phyloP scores from a whole-genome alignment of 495 filamentous ascomycete genomes.

The Hypomontagnella submonticulosa region DNA sequence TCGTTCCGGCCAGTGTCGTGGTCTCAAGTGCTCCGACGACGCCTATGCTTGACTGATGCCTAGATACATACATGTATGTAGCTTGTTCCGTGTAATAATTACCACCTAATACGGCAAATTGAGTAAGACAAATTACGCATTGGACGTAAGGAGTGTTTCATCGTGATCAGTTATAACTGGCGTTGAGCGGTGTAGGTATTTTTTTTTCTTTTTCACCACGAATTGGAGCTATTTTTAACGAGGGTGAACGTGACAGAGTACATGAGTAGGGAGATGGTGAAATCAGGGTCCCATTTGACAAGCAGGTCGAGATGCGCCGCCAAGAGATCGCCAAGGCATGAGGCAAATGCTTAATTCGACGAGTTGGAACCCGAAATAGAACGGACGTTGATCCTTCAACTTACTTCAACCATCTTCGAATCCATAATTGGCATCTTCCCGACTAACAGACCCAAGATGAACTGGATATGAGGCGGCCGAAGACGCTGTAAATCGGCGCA shows the following conservation, averaged over 20 bases:
- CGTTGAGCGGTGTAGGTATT: too few species aligned
- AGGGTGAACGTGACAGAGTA: background rate
- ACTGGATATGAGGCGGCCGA: too few species aligned
- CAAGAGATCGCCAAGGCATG: constrained; percentile 51
- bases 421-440: background rate
- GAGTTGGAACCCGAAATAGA: constrained; percentile 24
- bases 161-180: too few species aligned
- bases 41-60: too few species aligned
- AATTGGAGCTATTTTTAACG: background rate
- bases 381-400: constrained; percentile 11
- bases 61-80: too few species aligned
- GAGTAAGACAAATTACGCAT: too few species aligned
- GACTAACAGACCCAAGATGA: background rate
- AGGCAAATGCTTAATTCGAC: constrained; percentile 46
- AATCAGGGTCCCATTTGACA: constrained; percentile 36
- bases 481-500: background rate
- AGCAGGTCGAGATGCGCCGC: constrained; percentile 28
- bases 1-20: too few species aligned
- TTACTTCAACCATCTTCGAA: background rate
- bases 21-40: too few species aligned
- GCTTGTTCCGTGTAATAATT: too few species aligned
- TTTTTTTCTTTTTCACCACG: too few species aligned
- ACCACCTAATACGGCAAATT: too few species aligned
- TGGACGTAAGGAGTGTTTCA: too few species aligned
- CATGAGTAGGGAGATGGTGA: constrained; percentile 27